These are phyloP conservation scores for Zymoseptoria ardabiliae DNA, from an alignment of 2,329 filamentous ascomycete species.

Conservation along the genomic window DNA sequence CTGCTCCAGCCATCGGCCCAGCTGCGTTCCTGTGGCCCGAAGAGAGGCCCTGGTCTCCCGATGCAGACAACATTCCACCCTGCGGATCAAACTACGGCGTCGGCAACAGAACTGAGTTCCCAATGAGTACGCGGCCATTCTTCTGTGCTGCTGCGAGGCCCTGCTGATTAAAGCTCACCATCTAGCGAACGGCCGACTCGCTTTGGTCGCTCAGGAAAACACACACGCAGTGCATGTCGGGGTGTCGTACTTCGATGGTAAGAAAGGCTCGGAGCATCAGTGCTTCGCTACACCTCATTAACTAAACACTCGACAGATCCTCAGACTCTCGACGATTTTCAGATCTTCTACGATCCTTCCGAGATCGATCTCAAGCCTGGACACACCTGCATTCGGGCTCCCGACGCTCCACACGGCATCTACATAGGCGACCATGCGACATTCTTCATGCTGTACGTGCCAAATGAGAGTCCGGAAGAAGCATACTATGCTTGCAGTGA, in stretches of 20 bases:
- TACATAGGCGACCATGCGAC: slow-evolving; percentile 38
- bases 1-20: slow-evolving; percentile 8
- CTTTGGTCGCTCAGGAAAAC: slow-evolving; percentile 51
- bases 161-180: neutral
- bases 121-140: slow-evolving; percentile 39
- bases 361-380: slow-evolving; percentile 37
- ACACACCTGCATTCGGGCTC: slow-evolving; percentile 40
- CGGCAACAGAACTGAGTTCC: slow-evolving; percentile 49
- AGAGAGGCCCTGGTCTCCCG: slow-evolving; percentile 49
- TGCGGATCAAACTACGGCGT: slow-evolving; percentile 48
- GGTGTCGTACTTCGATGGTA: slow-evolving; percentile 48
- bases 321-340: slow-evolving; percentile 34
- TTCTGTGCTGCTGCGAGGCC: neutral
- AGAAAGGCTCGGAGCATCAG: slow-evolving; percentile 17
- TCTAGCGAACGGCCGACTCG: slow-evolving; percentile 47
- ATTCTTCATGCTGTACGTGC: slow-evolving; percentile 39
- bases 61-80: slow-evolving; percentile 49
- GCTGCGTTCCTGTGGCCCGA: slow-evolving; percentile 49
- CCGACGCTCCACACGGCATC: slow-evolving; percentile 29
- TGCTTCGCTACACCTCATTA: slow-evolving; percentile 1
- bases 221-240: slow-evolving; percentile 49
- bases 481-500: slow-evolving; percentile 44
- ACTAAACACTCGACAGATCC: slow-evolving; percentile 30
- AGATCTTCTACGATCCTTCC: slow-evolving; percentile 25
- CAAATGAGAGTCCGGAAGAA: slow-evolving; percentile 35